phyloP scores from a whole-genome alignment of 1,139 yeast species.

The Maudiozyma humilis region DNA sequence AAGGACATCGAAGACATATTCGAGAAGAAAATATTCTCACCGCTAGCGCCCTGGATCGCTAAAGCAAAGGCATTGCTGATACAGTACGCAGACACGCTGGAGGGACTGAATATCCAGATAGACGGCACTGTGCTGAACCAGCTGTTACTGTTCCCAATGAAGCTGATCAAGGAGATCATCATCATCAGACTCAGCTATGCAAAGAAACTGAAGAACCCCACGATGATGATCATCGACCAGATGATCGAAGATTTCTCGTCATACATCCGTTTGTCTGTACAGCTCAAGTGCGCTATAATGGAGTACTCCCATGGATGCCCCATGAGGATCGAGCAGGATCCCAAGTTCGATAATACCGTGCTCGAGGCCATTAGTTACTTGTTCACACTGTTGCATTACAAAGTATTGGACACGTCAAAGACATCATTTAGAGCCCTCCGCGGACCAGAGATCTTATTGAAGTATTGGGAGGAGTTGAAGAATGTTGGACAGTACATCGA shows the following conservation, averaged over 20 bases:
- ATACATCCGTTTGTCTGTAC: conserved; percentile 68
- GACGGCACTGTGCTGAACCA: conserved; percentile 56
- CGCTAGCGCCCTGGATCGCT: conserved; percentile 45
- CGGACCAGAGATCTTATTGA: conserved; percentile 83
- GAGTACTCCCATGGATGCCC: conserved; percentile 75
- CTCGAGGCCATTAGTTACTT: conserved; percentile 69
- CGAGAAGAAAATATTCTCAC: conserved; percentile 37
- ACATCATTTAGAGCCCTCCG: conserved; percentile 74
- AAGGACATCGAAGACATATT: conserved; percentile 73
- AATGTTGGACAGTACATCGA: conserved; percentile 68
- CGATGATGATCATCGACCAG: conserved; percentile 94
- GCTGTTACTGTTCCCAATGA: conserved; percentile 71
- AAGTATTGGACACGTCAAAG: conserved; percentile 69
- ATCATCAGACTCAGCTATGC: conserved; percentile 72
- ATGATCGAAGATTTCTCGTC: conserved; percentile 80
- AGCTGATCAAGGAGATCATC: conserved; percentile 72
- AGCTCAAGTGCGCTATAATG: conserved; percentile 62
- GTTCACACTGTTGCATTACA: conserved; percentile 61
- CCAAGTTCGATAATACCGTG: conserved; percentile 62
- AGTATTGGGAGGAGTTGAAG: conserved; percentile 67
- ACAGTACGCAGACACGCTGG: conserved; percentile 56
- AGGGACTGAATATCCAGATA: conserved; percentile 69
- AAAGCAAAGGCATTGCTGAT: conserved; percentile 68
- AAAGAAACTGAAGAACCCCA: conserved; percentile 69
- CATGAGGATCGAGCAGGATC: conserved; percentile 57